Evolutionary conservation across 306 rosid genomes (phyloP).

Genomic region (Heteromeles arbutifolia): DNA sequence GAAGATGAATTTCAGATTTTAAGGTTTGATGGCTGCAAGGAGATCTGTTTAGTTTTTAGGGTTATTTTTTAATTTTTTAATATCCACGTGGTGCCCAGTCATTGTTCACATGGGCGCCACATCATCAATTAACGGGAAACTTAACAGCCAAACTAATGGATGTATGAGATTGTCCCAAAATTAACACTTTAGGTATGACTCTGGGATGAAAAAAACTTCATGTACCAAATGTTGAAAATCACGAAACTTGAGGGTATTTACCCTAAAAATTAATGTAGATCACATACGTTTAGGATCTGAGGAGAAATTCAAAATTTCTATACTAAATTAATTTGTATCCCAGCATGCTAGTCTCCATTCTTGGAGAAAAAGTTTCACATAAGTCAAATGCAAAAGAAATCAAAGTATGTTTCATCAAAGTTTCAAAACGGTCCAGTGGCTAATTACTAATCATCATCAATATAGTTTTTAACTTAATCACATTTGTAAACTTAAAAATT

Average conservation of each 20-base stretch:
- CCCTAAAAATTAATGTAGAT: neutral
- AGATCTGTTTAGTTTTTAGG: too few relatives aligned
- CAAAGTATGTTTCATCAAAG: neutral
- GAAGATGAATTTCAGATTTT: too few relatives aligned
- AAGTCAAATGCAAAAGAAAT: neutral
- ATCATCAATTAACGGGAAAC: too few relatives aligned
- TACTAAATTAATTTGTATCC: neutral
- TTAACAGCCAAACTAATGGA: too few relatives aligned
- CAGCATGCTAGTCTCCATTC: neutral
- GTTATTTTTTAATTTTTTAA: too few relatives aligned
- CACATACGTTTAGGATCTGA: neutral
- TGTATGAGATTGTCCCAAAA: too few relatives aligned
- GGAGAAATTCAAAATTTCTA: neutral
- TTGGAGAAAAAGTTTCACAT: neutral
- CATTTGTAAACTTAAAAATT: neutral
- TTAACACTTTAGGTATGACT: too few relatives aligned
- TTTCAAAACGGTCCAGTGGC: neutral
- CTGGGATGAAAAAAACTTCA: too few relatives aligned
- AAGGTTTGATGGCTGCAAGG: too few relatives aligned
- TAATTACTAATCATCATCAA: neutral
- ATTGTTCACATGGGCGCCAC: fast-evolving
- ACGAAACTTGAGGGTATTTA: too few relatives aligned
- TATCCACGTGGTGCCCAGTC: fast-evolving
- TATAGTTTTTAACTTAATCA: too few relatives aligned
- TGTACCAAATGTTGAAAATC: too few relatives aligned